Conservation (phyloP, 139 green algal species). For the Tetraselmis chui region DNA sequence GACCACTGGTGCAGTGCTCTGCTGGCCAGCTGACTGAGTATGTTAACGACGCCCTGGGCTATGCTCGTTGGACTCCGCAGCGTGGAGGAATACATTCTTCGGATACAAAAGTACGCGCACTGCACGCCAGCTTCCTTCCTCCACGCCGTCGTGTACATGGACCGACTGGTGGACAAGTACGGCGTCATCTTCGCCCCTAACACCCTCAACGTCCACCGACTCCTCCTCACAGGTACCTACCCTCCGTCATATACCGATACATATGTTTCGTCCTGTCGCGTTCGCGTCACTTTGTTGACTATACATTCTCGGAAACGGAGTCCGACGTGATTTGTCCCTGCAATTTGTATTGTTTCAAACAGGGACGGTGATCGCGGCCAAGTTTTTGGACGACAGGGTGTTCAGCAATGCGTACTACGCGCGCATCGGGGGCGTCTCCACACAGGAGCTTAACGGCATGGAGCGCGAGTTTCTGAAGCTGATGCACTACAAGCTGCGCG, state of each 20-base stretch:
- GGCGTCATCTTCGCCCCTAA: neutral
- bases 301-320: too few species aligned
- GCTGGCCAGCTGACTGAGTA: too few species aligned
- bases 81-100: neutral
- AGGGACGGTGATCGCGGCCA: neutral
- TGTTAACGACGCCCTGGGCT: too few species aligned
- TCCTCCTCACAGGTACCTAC: neutral
- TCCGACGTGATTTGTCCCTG: too few species aligned
- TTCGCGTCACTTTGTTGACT: too few species aligned
- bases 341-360: too few species aligned
- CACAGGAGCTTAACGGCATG: slow-evolving; percentile 9
- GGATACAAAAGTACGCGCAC: neutral
- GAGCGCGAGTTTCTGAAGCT: slow-evolving; percentile 10
- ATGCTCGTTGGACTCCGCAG: too few species aligned
- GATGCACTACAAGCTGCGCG: neutral
- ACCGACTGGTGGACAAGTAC: neutral
- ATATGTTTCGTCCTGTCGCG: too few species aligned
- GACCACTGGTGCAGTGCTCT: too few species aligned
- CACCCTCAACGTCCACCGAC: neutral
- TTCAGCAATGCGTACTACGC: slow-evolving; percentile 11
- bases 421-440: slow-evolving; percentile 7
- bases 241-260: too few species aligned
- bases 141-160: neutral
- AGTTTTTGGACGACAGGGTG: slow-evolving; percentile 11
- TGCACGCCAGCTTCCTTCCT: neutral